Conservation (phyloP, 176 grass and related monocot species). For the Lolium perenne region DNA sequence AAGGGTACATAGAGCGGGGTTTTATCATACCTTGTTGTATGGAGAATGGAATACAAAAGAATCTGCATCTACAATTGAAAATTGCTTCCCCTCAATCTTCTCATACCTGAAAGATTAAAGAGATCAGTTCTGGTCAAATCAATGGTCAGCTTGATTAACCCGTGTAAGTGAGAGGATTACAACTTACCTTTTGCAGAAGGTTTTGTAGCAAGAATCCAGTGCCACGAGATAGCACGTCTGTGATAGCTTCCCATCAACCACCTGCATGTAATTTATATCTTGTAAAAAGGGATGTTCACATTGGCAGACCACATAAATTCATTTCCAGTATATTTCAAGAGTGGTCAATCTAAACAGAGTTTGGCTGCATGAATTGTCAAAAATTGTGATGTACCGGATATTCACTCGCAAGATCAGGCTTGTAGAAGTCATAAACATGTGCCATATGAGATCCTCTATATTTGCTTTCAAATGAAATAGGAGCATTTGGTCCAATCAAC, state of each 20-base stretch:
- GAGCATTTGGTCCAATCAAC: slow-evolving; percentile 85
- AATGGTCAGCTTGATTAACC: background rate
- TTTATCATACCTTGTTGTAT: slow-evolving; percentile 81
- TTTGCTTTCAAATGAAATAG: slow-evolving; percentile 83
- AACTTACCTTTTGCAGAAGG: slow-evolving; percentile 72
- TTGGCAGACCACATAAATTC: slow-evolving; percentile 20
- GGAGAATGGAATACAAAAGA: slow-evolving; percentile 99
- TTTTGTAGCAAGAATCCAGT: slow-evolving; percentile 70
- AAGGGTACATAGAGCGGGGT: background rate
- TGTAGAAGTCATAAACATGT: slow-evolving; percentile 94
- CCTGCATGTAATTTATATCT: slow-evolving; percentile 44
- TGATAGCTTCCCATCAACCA: slow-evolving; percentile 84
- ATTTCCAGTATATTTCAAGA: slow-evolving; percentile 4
- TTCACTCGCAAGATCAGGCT: slow-evolving; percentile 88
- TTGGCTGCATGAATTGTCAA: background rate
- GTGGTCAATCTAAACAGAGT: background rate
- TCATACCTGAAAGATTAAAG: slow-evolving; percentile 57
- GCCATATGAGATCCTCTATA: slow-evolving; percentile 79
- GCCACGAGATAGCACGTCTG: slow-evolving; percentile 90
- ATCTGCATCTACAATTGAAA: slow-evolving; percentile 81
- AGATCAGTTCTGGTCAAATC: background rate
- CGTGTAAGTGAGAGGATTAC: background rate
- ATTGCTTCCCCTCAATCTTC: slow-evolving; percentile 79
- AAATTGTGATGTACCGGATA: slow-evolving; percentile 64
- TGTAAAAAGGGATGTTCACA: background rate